Base-by-base conservation (phyloP, 1,284 basidiomycete genomes). In the Neonothopanus nambi region DNA sequence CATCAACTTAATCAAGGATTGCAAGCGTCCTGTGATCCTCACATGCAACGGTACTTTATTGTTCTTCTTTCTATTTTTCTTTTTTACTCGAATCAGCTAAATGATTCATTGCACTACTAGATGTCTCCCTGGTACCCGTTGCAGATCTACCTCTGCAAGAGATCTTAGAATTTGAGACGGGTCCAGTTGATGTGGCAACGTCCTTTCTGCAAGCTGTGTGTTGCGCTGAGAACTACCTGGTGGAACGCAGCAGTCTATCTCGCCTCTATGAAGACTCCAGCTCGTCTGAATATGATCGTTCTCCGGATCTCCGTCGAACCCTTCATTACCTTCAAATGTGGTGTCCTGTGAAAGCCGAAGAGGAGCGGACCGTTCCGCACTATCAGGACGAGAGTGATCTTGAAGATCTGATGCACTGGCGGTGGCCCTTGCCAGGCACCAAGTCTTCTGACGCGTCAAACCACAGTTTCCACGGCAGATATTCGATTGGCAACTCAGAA, bases 1-100 rank as follows among this genome's bases (percentile, higher is more conserved):
- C 37, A 76, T 89, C 2, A 78, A 82, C 48, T 79, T 98, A 52
- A 93, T 96, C 64, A 84, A 81, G 55, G 82, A 89, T 24, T 93
- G 91, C 60, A 83, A 82, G 61, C 76, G 95, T 52, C 95, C 95
- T 1, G 87, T 98, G 40, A 81, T 98, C 41, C 80, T 94, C 70
- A 97, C 94, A 51, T 97, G 95, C 68, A 96, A 95, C 61, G 93
- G 95, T 94, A 65, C 65, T 83, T 23, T 69, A 55, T 48, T 57
- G 53, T 36, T 57, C 56, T 15, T 37, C 56, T 23, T 56, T 63
- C n/a, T n/a, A n/a, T n/a, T n/a, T n/a, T n/a, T n/a, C n/a, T n/a
- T 23, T 57, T 52, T 9, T 20, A 55, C 13, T 24, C 6, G 45
- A 20, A 39, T 39, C 15, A 37, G 28, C 48, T 33, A 23, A 36